Base-by-base conservation (phyloP, 345 rosid species). In the Mallotus nudiflorus region DNA sequence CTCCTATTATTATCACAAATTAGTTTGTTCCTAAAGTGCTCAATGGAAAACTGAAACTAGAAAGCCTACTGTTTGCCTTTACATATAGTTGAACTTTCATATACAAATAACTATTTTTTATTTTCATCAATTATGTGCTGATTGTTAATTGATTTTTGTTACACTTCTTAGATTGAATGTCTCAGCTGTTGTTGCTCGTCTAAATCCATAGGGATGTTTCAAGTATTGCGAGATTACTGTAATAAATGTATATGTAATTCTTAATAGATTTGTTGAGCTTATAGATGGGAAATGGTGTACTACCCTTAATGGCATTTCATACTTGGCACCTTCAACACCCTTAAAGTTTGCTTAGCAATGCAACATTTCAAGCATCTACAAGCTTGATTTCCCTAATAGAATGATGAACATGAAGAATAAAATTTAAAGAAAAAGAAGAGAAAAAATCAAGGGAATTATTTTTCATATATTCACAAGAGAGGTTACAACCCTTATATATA, bases 161-260 rank as follows among this genome's bases (percentile, higher is more conserved):
- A 33, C 67, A 52, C 18, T 78, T 48, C 59, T 27, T 85, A 90
- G 96, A 85, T 87, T 89, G 92, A 93, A 93, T 66, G 84, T 89
- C 61, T 83, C 97, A 55, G 91, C 98, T 68, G 84, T 96, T 60
- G 98, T 92, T 81, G 96, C 98, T 37, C 87, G 98, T 18, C 97
- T 96, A 40, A 91, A 93, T 82, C 97, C 97, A 22, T 96, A 93
- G 58, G 98, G 98, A 51, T 93, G 97, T 64, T 93, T 93, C 78
- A 89, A 78, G 64, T 93, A 93, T 68, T 94, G 97, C 16, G 64
- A 89, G 42, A 91, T 93, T 68, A 88, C 93, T 11, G 98, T 93
- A 67, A 91, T 92, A 0, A 96, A 93, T 72, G 87, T 93, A 18
- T 91, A 87, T 75, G 89, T 93, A 70, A 84, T 91, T 62, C 82